Evolutionary conservation across 1,284 basidiomycete genomes (phyloP).

Genomic region (Marasmius fiardii): DNA sequence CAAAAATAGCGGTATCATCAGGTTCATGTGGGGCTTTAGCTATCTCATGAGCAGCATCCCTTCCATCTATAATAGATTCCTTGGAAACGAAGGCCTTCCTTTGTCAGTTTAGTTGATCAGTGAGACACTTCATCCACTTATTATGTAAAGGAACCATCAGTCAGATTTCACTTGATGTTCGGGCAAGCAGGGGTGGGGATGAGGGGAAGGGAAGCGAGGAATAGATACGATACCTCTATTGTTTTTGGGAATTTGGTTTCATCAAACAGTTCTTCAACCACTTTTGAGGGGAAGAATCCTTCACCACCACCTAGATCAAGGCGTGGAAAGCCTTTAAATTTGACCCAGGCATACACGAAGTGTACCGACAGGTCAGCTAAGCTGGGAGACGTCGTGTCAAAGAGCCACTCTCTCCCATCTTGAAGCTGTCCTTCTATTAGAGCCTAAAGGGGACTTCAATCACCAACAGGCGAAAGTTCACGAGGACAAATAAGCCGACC

Average conservation of each 20-base stretch:
- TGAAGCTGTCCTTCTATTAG: conserved; percentile 49
- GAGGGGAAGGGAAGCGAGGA: too few species aligned
- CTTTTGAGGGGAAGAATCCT: conserved; percentile 26
- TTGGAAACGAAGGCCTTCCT: not conserved
- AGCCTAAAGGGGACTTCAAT: conserved; percentile 17
- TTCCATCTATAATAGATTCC: conserved; percentile 23
- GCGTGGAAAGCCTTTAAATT: too few species aligned
- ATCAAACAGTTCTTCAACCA: conserved; percentile 34
- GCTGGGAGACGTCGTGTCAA: conserved; percentile 48
- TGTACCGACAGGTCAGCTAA: conserved; percentile 50
- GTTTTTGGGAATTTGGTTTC: conserved; percentile 32
- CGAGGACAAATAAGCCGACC: not conserved
- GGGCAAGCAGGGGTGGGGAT: too few species aligned
- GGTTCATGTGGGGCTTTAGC: conserved; percentile 33
- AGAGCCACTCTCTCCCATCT: conserved; percentile 57
- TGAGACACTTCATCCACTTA: conserved; percentile 8
- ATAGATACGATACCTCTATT: not conserved
- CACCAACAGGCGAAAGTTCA: too few species aligned
- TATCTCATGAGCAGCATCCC: conserved; percentile 43
- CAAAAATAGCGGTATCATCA: conserved; percentile 40
- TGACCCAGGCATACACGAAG: conserved; percentile 43
- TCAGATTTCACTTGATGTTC: not conserved
- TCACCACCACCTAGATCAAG: too few species aligned
- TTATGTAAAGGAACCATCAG: not conserved
- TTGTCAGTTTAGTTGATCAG: conserved; percentile 1